Evolutionary conservation across 1,284 basidiomycete genomes (phyloP), one percentile per base, ranked within the genome.

Genomic region (Inonotus hispidus): DNA sequence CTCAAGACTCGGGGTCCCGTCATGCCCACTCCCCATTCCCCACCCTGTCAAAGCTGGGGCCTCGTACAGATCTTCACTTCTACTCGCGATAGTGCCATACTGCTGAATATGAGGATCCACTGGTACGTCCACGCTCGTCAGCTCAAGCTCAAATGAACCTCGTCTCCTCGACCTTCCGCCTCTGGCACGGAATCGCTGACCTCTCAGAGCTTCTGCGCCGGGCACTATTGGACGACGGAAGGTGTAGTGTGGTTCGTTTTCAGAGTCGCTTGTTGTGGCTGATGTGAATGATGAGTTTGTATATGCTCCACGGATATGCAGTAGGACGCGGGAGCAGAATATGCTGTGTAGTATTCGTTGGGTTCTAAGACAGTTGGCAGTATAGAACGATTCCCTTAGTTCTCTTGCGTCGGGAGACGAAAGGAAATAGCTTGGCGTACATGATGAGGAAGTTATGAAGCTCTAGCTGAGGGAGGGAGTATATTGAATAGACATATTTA

Each of bases 291-390:
- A 35, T 16, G 29, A 50, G 41, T 62, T 62, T 7, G 61, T 59
- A 41, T 59, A 62, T 23, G 61, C 61, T 8, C 61, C 61, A 13
- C 61, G 61, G 53, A 62, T 62, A 27, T 62, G 61, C 6, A 62
- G 21, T 10, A 62, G 57, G 2, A 62, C 61, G n/a, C 61, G 61
- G 21, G 56, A 46, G 45, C 61, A 62, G 56, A 62, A 57, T 10
- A 62, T 59, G 53, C 61, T 62, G 39, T 62, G 61, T 38, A 62
- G 38, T 6, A 59, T 56, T 14, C 61, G 56, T 41, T 62, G 61
- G 10, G 53, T 49, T 29, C 61, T 62, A 38, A 50, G 47, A 29
- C 7, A 14, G 27, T 45, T 45, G 25, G 2, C 43, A 23, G 25
- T 14, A 29, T 38, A n/a, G 23, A 45, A 41, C 6, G 35, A 35